Base-by-base conservation (phyloP, 306 rosid species). In the Canavalia gladiata region DNA sequence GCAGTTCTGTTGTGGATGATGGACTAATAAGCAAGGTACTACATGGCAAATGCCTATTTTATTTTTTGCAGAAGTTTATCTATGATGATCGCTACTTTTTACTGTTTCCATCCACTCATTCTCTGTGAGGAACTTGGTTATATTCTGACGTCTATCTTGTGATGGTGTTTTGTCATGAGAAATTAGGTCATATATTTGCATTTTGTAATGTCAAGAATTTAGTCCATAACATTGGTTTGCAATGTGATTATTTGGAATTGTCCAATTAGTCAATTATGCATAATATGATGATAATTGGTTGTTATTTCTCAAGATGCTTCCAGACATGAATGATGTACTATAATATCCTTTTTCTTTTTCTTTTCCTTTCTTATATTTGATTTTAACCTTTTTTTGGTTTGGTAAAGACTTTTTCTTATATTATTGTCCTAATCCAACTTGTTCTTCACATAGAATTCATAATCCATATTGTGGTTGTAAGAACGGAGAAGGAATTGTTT, bases 1-100 rank as follows among this genome's bases (percentile, higher is more conserved):
- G 99, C 91, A 89, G 99, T 74, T 93, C 97, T 47, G 90, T 95
- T 74, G 63, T 95, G 67, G 97, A 95, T 68, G 99, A 95, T 87
- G 97, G 97, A 74, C 85, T 95, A 31, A 95, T 95, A 89, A 95
- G 84, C 90, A 91, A 93, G 97, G 99, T 93, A 89, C 75, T 37
- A 49, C 31, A 29, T 37, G 52, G 43, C 25, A 68, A 63, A 60
- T 84, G 50, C 67, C 50, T 82, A 73, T 9, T 49, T 57, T 25
- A 1, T 47, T 37, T 80, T 42, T 30, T 4, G 5, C 25, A 4
- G 7, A 11, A 56, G 39, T 83, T 71, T 5, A 11, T 75, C n/a
- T 68, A 28, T 78, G 35, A 47, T 29, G 7, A 34, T 46, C 41
- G 56, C 41, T 28, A 29, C 7, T 41, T 41, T 62, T 73, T 30